Evolutionary conservation across 2,329 filamentous ascomycete genomes (phyloP), one percentile per base, ranked within the genome.

Genomic region (Helicocarpus griseus): DNA sequence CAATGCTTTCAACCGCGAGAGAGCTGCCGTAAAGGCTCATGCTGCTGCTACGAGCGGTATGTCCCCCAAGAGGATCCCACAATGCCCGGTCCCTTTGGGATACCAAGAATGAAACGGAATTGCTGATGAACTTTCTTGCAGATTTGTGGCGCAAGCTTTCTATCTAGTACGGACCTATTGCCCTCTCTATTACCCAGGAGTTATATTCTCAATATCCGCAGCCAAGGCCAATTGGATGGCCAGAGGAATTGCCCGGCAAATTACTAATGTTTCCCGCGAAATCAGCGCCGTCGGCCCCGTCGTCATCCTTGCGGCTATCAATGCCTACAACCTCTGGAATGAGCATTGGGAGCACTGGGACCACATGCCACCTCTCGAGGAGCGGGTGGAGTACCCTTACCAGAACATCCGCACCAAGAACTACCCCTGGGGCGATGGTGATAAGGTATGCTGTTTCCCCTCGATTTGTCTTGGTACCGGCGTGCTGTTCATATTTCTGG

Each of bases 381-480:
- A 98, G 77, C 86, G 87, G 67, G 75, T 80, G 65, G 88, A 97
- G 78, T 98, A 97, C 75, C 77, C 89, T 54, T 98, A 95, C 83
- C 88, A 95, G 82, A 98, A 98, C 80, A 87, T 98, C 72, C 87
- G 93, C 70, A 81, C 82, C 71, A 96, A 93, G 85, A 96, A 95
- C 82, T 98, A 75, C 79, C 83, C 82, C 66, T 98, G 87, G 87
- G 90, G 91, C 60, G 79, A 97, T 68, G 93, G 93, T 68, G 93
- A 98, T 77, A 93, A 97, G 87, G 87, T 89, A 60, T 65, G 77
- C 66, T 52, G 13, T 26, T 14, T 2, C 17, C 6, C 36, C 24
- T 26, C 9, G 41, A 9, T 31, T 29, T 9, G 13, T 51, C 35
- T 26, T 24, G 53, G 29, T 17, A 13, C 31, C 38, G 24, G 26